A percentile compares a stretch with the other conserved stretches of the same genome.
These are phyloP conservation scores for Ustilago esculenta DNA, from an alignment of 1,284 basidiomycete genomes.

Conservation along the genomic window DNA sequence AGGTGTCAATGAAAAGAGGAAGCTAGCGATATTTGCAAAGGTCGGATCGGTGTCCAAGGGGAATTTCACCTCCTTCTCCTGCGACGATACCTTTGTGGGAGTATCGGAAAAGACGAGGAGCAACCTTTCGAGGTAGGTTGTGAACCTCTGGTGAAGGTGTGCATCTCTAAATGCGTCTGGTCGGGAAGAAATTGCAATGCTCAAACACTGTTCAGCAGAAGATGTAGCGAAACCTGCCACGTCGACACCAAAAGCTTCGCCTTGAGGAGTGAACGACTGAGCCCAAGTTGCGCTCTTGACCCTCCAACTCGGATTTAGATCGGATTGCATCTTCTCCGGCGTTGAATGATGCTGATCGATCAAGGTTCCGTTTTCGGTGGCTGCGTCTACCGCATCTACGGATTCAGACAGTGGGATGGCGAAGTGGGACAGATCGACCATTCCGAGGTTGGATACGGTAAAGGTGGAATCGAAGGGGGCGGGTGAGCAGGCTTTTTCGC, in stretches of 20 bases:
- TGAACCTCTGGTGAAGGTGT: neutral
- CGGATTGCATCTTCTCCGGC: no score
- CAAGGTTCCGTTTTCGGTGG: no score
- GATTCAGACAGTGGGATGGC: no score
- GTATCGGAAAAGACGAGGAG: neutral
- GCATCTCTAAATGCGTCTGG: constrained; percentile 6
- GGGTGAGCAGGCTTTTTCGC: neutral
- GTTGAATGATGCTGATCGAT: no score
- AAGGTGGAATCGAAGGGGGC: constrained; percentile 11
- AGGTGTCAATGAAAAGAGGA: no score
- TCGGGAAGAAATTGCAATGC: constrained; percentile 6
- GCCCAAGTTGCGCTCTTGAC: constrained; percentile 7
- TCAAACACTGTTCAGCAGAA: constrained; percentile 1
- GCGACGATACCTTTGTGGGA: no score
- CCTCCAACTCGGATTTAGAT: no score
- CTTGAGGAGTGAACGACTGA: constrained; percentile 13
- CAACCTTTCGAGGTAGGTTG: neutral
- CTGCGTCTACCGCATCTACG: no score
- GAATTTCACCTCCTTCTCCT: neutral
- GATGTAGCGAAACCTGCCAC: constrained; percentile 3
- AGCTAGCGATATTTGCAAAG: constrained; percentile 1
- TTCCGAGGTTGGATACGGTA: constrained; percentile 28
- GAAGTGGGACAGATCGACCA: neutral
- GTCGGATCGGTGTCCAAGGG: neutral
- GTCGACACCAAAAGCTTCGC: constrained; percentile 30